phyloP scores from a whole-genome alignment of 805 yeast species.

The Torulaspora franciscae region DNA sequence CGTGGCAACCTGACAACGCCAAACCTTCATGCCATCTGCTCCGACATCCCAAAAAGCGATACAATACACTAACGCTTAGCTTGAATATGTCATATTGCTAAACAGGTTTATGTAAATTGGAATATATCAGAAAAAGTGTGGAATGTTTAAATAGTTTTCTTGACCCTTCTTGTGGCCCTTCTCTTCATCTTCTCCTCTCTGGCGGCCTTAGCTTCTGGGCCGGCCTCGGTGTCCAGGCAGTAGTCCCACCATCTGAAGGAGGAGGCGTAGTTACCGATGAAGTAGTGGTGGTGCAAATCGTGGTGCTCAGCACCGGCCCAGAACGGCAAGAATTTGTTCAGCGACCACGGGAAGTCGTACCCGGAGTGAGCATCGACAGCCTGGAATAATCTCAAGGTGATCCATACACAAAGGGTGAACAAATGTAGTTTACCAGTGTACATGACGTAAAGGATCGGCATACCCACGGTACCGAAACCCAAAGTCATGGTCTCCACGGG shows the following conservation, averaged over 20 bases:
- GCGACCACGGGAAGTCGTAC: conserved; percentile 90
- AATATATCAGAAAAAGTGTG: conserved; percentile 1
- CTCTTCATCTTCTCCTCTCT: conserved; percentile 56
- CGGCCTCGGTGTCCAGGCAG: conserved; percentile 74
- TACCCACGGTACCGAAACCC: conserved; percentile 91
- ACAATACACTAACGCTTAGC: too few species aligned
- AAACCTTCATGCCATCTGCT: too few species aligned
- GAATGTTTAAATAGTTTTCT: conserved; percentile 12
- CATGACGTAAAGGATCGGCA: conserved; percentile 76
- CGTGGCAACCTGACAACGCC: not conserved
- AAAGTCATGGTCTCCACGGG: conserved; percentile 82
- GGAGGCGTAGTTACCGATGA: conserved; percentile 87
- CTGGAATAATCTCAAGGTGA: conserved; percentile 76
- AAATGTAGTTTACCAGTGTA: conserved; percentile 69
- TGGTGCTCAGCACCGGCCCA: conserved; percentile 98
- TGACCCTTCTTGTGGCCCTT: conserved; percentile 44
- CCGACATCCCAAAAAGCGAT: too few species aligned
- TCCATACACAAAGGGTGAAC: conserved; percentile 80
- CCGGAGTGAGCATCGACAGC: conserved; percentile 96
- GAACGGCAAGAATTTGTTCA: conserved; percentile 80
- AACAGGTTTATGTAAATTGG: conserved; percentile 2
- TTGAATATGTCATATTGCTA: not conserved
- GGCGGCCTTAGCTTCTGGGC: conserved; percentile 60
- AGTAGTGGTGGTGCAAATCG: conserved; percentile 90
- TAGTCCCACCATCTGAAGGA: conserved; percentile 93